Base-by-base conservation (phyloP, 2,329 filamentous ascomycete species). In the Colletotrichum sp. region DNA sequence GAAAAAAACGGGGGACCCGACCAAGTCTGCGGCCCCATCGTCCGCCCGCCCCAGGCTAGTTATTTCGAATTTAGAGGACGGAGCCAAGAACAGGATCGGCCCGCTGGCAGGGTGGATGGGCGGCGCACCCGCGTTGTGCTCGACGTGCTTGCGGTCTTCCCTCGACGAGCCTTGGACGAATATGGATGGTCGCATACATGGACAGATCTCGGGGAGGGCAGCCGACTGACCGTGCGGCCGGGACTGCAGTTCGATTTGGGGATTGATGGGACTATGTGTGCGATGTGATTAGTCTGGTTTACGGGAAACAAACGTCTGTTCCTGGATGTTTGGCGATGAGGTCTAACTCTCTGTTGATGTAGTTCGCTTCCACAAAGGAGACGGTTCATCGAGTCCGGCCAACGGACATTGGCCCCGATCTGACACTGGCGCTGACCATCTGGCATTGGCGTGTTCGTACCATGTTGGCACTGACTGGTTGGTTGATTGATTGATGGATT, bases 41-140 rank as follows among this genome's bases (percentile, higher is more conserved):
- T 48, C 38, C 38, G 38, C 38, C 38, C 38, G 38, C 18, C 38
- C 38, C 38, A 48, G 38, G 38, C 38, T 48, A 48, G 38, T 43
- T 48, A n/a, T 48, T 48, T 48, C 38, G 38, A 48, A 55, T 28
- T 67, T 55, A 55, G 34, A 64, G 56, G 16, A 30, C 61, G 26
- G n/a, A 58, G 73, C 69, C 69, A 75, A 71, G 73, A 64, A 48
- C 69, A 72, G 73, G 73, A 72, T 75, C 73, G 69, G 73, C 69
- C 73, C 69, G 73, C 69, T 66, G 18, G 55, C 69, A 26, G 68
- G 60, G 68, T 61, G 64, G 38, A 48, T 48, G 38, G 38, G 38
- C 38, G 38, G 38, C 18, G 38, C 38, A 48, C 9, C 38, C 38
- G 38, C 38, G 38, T n/a, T 12, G 9, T 48, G 38, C 38, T 48